Percentiles rank a stretch among this genome's conserved stretches.
These are phyloP conservation scores for Solanum microdontum DNA, from an alignment of 257 asterid species.

Conservation along the genomic window DNA sequence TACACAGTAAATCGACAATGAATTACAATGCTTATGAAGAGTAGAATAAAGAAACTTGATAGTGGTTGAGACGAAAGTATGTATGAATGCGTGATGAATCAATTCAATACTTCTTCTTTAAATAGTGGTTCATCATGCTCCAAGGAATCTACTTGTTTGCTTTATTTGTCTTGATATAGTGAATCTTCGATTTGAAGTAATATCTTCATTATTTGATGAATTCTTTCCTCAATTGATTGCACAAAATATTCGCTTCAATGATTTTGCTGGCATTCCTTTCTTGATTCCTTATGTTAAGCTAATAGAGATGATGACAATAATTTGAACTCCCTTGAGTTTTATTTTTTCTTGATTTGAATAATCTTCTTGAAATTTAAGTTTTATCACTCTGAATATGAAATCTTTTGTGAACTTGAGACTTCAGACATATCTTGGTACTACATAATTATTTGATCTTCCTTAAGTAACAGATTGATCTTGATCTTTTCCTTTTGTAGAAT, in stretches of 20 bases:
- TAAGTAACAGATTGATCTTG: neutral
- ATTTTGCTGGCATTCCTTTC: neutral
- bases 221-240: neutral
- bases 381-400: neutral
- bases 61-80: neutral
- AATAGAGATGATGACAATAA: neutral
- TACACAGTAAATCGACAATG: too few species aligned
- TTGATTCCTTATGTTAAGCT: neutral
- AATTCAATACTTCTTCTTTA: neutral
- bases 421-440: neutral
- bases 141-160: neutral
- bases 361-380: neutral
- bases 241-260: neutral
- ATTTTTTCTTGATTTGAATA: neutral
- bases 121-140: neutral
- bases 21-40: too few species aligned
- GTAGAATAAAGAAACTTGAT: neutral
- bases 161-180: neutral
- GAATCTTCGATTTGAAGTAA: neutral
- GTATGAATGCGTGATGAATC: neutral
- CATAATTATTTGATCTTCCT: neutral
- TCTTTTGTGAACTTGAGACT: neutral
- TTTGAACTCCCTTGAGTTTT: neutral
- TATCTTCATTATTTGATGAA: neutral
- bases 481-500: neutral